Percentiles rank a stretch among this genome's conserved stretches.
phyloP scores from a whole-genome alignment of 805 yeast genomes.

The Lachancea lanzarotensis region DNA sequence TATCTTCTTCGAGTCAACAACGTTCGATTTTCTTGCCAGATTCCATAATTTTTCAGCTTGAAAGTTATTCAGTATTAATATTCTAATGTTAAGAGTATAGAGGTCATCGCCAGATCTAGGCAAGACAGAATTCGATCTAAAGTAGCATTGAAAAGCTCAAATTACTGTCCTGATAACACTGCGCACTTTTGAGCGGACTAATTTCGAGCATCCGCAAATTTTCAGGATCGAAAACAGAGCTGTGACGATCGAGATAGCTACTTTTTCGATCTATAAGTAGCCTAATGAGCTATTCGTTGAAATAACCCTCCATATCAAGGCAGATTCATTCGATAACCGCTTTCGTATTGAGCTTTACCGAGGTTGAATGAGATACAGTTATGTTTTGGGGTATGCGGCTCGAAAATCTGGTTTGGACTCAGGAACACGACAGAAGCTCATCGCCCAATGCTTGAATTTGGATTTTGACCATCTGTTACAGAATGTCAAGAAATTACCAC shows the following conservation, averaged over 20 bases:
- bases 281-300: too few relatives aligned
- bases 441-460: slow-evolving; percentile 21
- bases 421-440: slow-evolving; percentile 12
- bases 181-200: too few relatives aligned
- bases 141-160: too few relatives aligned
- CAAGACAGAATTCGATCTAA: too few relatives aligned
- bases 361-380: neutral
- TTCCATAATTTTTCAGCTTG: neutral
- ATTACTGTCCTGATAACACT: too few relatives aligned
- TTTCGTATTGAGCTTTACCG: neutral
- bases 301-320: too few relatives aligned
- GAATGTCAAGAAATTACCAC: slow-evolving; percentile 12
- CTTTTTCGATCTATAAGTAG: too few relatives aligned
- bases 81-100: neutral
- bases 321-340: neutral
- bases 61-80: neutral
- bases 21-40: neutral
- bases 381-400: neutral
- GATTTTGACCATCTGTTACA: slow-evolving; percentile 19
- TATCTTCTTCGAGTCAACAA: neutral
- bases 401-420: slow-evolving; percentile 1
- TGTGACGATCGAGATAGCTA: too few relatives aligned
- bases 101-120: too few relatives aligned
- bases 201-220: too few relatives aligned
- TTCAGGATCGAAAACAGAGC: too few relatives aligned